phyloP scores from a whole-genome alignment of 192 early-diverging fungal genomes.

The Coemansia sp. region DNA sequence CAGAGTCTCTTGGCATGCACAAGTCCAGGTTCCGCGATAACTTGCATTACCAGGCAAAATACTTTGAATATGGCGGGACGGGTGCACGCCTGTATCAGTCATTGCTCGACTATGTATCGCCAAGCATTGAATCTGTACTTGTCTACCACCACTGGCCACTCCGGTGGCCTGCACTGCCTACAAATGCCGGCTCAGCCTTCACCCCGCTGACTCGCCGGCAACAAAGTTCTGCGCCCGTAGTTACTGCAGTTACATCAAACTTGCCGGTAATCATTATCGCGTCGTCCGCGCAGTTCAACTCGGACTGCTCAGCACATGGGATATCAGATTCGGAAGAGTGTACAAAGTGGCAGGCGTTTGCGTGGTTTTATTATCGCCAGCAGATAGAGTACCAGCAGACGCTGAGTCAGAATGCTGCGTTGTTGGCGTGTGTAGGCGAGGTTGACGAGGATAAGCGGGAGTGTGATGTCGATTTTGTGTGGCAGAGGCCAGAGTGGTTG shows the following conservation, averaged over 20 bases:
- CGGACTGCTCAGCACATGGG: constrained; percentile 38
- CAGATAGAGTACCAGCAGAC: constrained; percentile 57
- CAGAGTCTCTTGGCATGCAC: constrained; percentile 38
- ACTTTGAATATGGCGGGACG: constrained; percentile 57
- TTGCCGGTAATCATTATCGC: constrained; percentile 46
- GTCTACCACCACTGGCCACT: constrained; percentile 56
- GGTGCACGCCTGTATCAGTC: constrained; percentile 48
- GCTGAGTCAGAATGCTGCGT: constrained; percentile 49
- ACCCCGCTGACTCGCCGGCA: constrained; percentile 8
- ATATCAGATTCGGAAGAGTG: constrained; percentile 37
- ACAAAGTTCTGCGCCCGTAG: neutral
- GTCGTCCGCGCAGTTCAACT: constrained; percentile 46
- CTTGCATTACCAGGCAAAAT: constrained; percentile 53
- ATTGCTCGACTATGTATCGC: constrained; percentile 27
- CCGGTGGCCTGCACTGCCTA: constrained; percentile 51
- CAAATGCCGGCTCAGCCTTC: constrained; percentile 26
- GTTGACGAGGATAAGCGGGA: constrained; percentile 30
- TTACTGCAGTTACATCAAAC: constrained; percentile 17
- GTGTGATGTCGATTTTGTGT: constrained; percentile 50
- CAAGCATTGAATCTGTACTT: constrained; percentile 41
- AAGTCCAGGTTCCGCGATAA: constrained; percentile 53
- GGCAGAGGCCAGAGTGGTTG: constrained; percentile 50
- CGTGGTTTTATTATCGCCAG: constrained; percentile 55
- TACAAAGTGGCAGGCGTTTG: constrained; percentile 56
- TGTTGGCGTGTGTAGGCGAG: constrained; percentile 34